A percentile compares a stretch with the other conserved stretches of the same genome.
These are phyloP conservation scores for Juncus inflexus DNA, from an alignment of 176 grass and related monocot genomes.

Conservation along the genomic window DNA sequence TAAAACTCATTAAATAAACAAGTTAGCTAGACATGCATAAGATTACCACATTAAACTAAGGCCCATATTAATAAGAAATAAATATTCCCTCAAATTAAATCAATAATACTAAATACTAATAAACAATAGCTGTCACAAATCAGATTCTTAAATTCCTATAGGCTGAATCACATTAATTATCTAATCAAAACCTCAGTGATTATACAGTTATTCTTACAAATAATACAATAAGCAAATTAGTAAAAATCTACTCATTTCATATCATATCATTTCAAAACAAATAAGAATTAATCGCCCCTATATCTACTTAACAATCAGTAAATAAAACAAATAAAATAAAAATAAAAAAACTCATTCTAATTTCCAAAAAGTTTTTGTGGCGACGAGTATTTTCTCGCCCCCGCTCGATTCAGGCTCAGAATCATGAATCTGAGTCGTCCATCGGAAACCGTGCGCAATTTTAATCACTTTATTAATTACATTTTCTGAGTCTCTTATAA, in stretches of 20 bases:
- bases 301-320: constrained; percentile 26
- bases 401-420: constrained; percentile 54
- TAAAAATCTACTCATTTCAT: constrained; percentile 4
- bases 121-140: no score
- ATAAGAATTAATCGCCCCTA: constrained; percentile 4
- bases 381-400: constrained; percentile 73
- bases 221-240: constrained; percentile 10
- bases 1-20: no score
- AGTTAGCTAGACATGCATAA: no score
- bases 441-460: constrained; percentile 58
- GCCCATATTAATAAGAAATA: no score
- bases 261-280: constrained; percentile 13
- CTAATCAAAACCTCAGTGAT: constrained; percentile 22
- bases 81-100: no score
- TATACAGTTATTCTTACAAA: constrained; percentile 19
- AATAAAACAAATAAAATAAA: constrained; percentile 16
- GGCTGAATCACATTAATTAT: not conserved
- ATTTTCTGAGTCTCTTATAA: constrained; percentile 57
- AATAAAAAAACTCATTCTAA: constrained; percentile 32
- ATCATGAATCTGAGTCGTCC: constrained; percentile 53
- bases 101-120: no score
- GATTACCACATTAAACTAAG: no score
- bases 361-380: constrained; percentile 81
- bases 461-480: constrained; percentile 51
- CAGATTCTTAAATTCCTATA: no score